phyloP scores from a whole-genome alignment of 352 stramenopile species.

The Phytophthora crassamura region DNA sequence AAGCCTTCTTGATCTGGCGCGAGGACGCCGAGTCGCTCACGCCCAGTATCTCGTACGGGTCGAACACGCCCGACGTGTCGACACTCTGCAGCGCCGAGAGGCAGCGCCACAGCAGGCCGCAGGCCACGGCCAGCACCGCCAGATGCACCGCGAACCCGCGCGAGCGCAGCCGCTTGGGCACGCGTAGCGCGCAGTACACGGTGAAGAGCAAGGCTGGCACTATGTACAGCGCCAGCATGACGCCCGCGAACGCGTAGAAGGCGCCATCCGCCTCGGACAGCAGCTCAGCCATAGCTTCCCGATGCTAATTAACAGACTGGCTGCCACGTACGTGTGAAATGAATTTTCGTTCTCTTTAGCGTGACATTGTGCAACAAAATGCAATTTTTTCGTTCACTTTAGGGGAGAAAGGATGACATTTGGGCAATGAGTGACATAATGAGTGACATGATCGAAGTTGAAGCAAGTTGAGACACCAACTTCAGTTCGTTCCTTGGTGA shows the following conservation, averaged over 20 bases:
- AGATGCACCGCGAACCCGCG: conserved; percentile 57
- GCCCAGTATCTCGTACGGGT: conserved; percentile 87
- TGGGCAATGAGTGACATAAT: no score
- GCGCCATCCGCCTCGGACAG: conserved; percentile 76
- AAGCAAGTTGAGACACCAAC: no score
- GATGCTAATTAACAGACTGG: no score
- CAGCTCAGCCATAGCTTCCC: conserved; percentile 28
- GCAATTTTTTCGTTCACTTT: no score
- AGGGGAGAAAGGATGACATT: no score
- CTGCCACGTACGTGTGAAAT: no score
- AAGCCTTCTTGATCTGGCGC: conserved; percentile 81
- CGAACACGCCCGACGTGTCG: conserved; percentile 80
- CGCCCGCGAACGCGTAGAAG: conserved; percentile 84
- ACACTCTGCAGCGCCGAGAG: conserved; percentile 72
- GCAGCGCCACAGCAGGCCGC: conserved; percentile 52
- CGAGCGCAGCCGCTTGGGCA: conserved; percentile 58
- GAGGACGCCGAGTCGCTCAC: conserved; percentile 61
- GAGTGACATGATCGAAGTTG: no score
- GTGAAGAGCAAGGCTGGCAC: conserved; percentile 66
- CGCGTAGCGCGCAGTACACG: conserved; percentile 51
- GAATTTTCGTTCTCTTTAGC: no score
- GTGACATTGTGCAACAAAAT: no score
- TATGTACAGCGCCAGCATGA: conserved; percentile 86
- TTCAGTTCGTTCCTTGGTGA: no score
- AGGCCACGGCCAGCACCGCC: conserved; percentile 55